phyloP scores from a whole-genome alignment of 768 basidiomycete genomes.

The Lanmaoa pseudosensibilis region DNA sequence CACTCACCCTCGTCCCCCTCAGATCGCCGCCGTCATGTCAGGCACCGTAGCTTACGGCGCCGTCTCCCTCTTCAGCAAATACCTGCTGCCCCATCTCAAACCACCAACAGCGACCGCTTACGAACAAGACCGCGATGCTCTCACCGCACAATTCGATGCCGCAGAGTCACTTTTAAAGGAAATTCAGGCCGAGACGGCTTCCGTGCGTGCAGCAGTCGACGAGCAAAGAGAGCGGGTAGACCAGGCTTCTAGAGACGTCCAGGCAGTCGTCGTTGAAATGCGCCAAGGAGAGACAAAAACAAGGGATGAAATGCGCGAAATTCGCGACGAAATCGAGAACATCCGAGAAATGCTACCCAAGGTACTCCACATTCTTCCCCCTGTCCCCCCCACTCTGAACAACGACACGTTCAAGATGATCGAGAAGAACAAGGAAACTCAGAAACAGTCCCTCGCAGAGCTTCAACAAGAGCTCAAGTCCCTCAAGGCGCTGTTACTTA shows the following conservation, averaged over 20 bases:
- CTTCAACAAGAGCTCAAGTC: conserved; percentile 94
- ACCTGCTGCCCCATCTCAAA: conserved; percentile 83
- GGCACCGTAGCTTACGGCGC: conserved; percentile 83
- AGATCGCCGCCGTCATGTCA: conserved; percentile 94
- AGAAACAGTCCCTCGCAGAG: conserved; percentile 79
- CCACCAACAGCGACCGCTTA: conserved; percentile 89
- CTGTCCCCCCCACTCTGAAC: conserved; percentile 1
- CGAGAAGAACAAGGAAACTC: conserved; percentile 86
- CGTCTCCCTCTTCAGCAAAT: conserved; percentile 84
- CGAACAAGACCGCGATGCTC: conserved; percentile 80
- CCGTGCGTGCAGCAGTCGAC: conserved; percentile 71
- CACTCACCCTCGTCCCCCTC: conserved; percentile 22
- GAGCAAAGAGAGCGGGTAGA: conserved; percentile 75
- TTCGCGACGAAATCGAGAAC: conserved; percentile 87
- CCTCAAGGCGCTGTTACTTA: conserved; percentile 83
- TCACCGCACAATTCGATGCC: conserved; percentile 87
- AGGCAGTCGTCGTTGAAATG: conserved; percentile 71
- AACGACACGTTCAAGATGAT: conserved; percentile 65
- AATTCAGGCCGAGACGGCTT: conserved; percentile 73
- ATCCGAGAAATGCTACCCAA: conserved; percentile 92
- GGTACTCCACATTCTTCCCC: conserved; percentile 43
- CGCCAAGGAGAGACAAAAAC: conserved; percentile 75
- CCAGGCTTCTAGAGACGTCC: conserved; percentile 69
- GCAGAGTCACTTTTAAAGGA: conserved; percentile 79
- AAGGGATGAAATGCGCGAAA: conserved; percentile 86